These are phyloP conservation scores for Xylaria venustula DNA, from an alignment of 495 filamentous ascomycete species.

Conservation along the genomic window DNA sequence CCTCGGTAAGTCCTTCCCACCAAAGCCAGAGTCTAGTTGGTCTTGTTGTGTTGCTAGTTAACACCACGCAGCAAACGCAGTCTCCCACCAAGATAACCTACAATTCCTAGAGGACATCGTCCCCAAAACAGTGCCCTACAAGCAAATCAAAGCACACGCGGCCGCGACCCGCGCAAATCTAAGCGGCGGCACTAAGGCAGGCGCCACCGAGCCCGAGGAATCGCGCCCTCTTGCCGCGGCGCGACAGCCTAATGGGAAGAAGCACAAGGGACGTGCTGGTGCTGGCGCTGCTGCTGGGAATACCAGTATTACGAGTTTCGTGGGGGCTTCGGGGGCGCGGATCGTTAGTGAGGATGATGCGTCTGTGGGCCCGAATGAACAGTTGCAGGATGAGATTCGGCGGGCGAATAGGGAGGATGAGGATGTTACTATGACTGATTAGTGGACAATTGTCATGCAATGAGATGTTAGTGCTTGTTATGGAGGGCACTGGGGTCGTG, in stretches of 20 bases:
- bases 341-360: constrained; percentile 28
- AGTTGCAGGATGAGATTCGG: constrained; percentile 49
- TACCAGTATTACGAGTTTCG: constrained; percentile 21
- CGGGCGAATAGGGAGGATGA: constrained; percentile 29
- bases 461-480: no score
- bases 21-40: background rate
- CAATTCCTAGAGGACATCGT: constrained; percentile 93
- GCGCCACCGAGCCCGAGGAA: background rate
- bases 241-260: constrained; percentile 21
- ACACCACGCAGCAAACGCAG: constrained; percentile 65
- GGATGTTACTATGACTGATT: constrained; percentile 62
- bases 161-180: constrained; percentile 41
- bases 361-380: constrained; percentile 36
- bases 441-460: constrained; percentile 12
- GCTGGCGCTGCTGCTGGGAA: constrained; percentile 6
- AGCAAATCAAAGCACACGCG: constrained; percentile 65
- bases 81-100: constrained; percentile 86
- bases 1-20: constrained; percentile 37
- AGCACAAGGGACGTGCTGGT: constrained; percentile 27
- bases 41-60: background rate
- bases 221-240: background rate
- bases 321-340: constrained; percentile 26
- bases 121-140: constrained; percentile 78
- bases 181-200: constrained; percentile 26
- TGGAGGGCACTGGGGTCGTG: no score